These are phyloP conservation scores for Fraxinus americana DNA, from an alignment of 257 asterid genomes.

Conservation along the genomic window DNA sequence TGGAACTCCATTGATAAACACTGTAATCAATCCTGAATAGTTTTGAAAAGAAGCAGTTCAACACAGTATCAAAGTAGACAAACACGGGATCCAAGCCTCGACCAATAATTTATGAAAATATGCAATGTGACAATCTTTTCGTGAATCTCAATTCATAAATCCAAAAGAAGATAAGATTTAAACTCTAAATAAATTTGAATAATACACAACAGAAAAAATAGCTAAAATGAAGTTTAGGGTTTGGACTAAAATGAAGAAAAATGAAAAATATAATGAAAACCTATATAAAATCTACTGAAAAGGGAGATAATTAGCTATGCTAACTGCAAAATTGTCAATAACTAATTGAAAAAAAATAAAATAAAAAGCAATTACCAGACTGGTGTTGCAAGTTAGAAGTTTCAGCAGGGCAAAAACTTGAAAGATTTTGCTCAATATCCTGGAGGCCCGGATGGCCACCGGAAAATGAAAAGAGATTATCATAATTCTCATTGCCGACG, in stretches of 20 bases:
- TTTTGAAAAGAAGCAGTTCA: not conserved
- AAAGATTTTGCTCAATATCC: constrained; percentile 35
- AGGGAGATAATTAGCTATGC: not conserved
- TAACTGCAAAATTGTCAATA: not conserved
- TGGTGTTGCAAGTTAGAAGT: constrained; percentile 33
- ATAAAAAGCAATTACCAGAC: constrained; percentile 33
- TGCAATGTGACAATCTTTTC: no score
- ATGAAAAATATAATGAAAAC: not conserved
- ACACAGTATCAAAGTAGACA: not conserved
- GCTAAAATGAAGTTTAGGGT: not conserved
- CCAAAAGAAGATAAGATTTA: no score
- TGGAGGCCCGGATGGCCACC: constrained; percentile 28
- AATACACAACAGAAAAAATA: no score
- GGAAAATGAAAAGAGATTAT: constrained; percentile 24
- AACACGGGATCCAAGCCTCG: no score
- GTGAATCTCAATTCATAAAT: no score
- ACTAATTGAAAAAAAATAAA: not conserved
- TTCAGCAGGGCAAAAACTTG: constrained; percentile 31
- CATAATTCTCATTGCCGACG: constrained; percentile 24
- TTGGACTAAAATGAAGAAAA: not conserved
- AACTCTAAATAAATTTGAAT: no score
- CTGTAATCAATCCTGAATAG: constrained; percentile 50
- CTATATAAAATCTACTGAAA: not conserved
- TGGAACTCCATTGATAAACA: constrained; percentile 67
- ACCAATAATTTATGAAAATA: no score